Base-by-base conservation (phyloP, 2,329 filamentous ascomycete species). In the Fusarium concolor region DNA sequence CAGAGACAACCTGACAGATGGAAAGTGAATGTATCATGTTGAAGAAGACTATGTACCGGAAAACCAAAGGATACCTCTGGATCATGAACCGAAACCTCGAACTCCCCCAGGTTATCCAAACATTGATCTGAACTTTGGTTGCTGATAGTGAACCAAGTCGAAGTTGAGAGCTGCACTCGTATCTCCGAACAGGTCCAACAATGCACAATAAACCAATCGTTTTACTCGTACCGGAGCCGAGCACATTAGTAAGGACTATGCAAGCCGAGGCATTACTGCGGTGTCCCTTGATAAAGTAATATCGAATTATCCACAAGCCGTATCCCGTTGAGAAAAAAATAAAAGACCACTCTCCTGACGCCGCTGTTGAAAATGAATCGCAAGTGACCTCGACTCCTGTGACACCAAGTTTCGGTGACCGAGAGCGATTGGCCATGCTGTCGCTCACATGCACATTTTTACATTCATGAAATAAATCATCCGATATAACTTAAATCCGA, bases 291-390 rank as follows among this genome's bases (percentile, higher is more conserved):
- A 61, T 58, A 29, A 63, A 57, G 37, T 28, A 65, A 43, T 43
- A 65, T 58, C 39, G 64, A 69, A 41, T 59, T 66, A 66, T 65
- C 54, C 56, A 61, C 61, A 65, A 71, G 46, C 52, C 62, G 50
- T 65, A 55, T 38, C 63, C 63, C 47, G 24, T 46, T 51, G 41
- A 66, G 57, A 60, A 62, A 60, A 62, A 68, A 66, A 71, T 57
- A 63, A 70, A 67, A 71, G 62, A 56, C 55, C 55, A 26, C 56
- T 62, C 31, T 71, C 70, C 52, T 63, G 67, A 73, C 72, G 72
- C 72, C 72, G 56, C 55, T 56, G 33, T 56, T 72, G 60, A 66
- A 68, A 61, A 64, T 65, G 59, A 71, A 65, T 56, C 41, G 26
- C 57, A 63, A 31, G 24, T 44, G 59, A 58, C 31, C 29, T 29